Percentiles rank a stretch among this genome's conserved stretches.
phyloP scores from a whole-genome alignment of 2,329 filamentous ascomycete genomes.

The Cercospora nicotianae region DNA sequence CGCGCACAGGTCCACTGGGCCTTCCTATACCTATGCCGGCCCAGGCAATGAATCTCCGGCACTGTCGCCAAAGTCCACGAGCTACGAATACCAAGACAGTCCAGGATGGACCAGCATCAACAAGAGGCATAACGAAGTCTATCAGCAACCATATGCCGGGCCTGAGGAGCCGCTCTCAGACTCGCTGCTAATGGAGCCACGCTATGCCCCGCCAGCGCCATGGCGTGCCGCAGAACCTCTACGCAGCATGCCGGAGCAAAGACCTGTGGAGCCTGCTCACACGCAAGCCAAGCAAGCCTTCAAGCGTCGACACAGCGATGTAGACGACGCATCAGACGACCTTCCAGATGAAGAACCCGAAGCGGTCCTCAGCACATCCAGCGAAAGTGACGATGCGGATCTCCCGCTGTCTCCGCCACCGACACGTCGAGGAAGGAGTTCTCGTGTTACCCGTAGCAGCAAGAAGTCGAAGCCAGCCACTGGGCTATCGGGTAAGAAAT shows the following conservation, averaged over 20 bases:
- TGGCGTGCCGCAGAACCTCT: conserved; percentile 24
- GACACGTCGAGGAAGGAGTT: background rate
- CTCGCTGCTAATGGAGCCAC: conserved; percentile 27
- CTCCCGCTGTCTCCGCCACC: conserved; percentile 13
- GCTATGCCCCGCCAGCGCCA: conserved; percentile 24
- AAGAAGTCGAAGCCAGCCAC: background rate
- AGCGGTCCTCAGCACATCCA: conserved; percentile 10
- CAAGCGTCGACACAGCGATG: conserved; percentile 22
- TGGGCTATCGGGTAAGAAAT: conserved; percentile 13
- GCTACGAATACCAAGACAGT: background rate
- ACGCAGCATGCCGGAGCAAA: background rate
- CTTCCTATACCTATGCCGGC: conserved; percentile 19
- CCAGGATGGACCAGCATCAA: conserved; percentile 36
- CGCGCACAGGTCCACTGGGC: conserved; percentile 11
- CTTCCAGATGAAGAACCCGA: conserved; percentile 7
- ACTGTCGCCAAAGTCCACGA: conserved; percentile 36
- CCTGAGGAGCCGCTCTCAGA: conserved; percentile 18
- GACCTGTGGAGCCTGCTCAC: background rate
- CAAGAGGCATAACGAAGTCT: conserved; percentile 4
- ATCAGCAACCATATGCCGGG: conserved; percentile 9
- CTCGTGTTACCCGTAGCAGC: background rate
- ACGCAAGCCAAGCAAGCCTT: background rate
- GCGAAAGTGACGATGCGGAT: conserved; percentile 29
- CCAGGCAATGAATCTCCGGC: conserved; percentile 25
- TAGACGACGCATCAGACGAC: conserved; percentile 10